These are phyloP conservation scores for Iberis pinnata DNA, from an alignment of 345 rosid genomes.

Conservation along the genomic window DNA sequence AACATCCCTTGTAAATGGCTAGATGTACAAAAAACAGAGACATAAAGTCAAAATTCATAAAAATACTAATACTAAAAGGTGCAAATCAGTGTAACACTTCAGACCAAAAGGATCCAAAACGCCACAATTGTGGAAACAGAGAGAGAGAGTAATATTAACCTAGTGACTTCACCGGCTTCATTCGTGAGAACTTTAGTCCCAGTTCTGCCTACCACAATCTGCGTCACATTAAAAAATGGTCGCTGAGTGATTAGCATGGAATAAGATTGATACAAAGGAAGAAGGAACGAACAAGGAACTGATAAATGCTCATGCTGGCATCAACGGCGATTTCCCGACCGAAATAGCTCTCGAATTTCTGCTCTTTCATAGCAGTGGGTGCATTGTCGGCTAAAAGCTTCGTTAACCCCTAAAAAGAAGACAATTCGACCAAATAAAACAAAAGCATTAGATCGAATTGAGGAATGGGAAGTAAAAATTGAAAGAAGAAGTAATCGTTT, in stretches of 20 bases:
- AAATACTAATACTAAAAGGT: background rate
- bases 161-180: slow-evolving; percentile 96
- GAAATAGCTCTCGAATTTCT: slow-evolving; percentile 82
- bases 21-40: background rate
- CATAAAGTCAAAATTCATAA: background rate
- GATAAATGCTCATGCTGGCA: slow-evolving; percentile 99
- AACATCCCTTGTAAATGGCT: slow-evolving; percentile 99
- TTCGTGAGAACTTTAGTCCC: slow-evolving; percentile 91
- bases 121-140: background rate
- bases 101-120: too few species aligned
- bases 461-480: background rate
- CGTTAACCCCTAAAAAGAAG: slow-evolving; percentile 67
- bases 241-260: background rate
- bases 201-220: slow-evolving; percentile 90
- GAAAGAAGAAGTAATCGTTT: background rate
- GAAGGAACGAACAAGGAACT: slow-evolving; percentile 59
- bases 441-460: slow-evolving; percentile 13
- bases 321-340: slow-evolving; percentile 93
- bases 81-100: too few species aligned
- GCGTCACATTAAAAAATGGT: slow-evolving; percentile 15
- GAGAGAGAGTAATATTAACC: slow-evolving; percentile 30
- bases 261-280: background rate
- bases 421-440: background rate
- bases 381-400: slow-evolving; percentile 95
- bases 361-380: slow-evolving; percentile 82